Evolutionary conservation across 805 yeast species (phyloP).

Genomic region (Pichia gijzeniarum): DNA sequence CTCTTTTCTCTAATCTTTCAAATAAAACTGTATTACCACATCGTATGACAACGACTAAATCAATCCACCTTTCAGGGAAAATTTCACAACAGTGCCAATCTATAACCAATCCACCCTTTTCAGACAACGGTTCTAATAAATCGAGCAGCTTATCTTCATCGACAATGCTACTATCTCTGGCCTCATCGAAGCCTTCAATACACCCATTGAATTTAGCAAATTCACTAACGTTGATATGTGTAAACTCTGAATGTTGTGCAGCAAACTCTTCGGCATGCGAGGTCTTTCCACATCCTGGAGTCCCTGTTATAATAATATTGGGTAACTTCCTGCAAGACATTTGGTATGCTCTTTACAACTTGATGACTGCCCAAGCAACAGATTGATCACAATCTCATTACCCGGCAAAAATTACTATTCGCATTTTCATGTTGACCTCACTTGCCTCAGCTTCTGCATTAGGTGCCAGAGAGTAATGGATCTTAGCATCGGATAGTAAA

Average conservation of each 20-base stretch:
- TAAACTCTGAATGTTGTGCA: constrained; percentile 43
- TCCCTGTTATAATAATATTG: constrained; percentile 87
- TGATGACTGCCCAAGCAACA: no score
- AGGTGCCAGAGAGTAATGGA: not conserved
- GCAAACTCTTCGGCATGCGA: constrained; percentile 56
- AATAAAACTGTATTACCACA: constrained; percentile 66
- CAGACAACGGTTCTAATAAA: constrained; percentile 67
- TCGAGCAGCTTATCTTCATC: constrained; percentile 90
- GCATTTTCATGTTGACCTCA: constrained; percentile 1
- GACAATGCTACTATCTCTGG: constrained; percentile 77
- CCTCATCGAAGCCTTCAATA: constrained; percentile 80
- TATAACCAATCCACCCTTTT: constrained; percentile 79
- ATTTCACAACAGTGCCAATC: constrained; percentile 99
- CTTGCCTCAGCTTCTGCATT: not conserved
- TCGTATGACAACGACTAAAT: constrained; percentile 82
- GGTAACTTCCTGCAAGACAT: constrained; percentile 39
- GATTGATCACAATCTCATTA: not conserved
- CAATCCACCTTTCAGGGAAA: constrained; percentile 89
- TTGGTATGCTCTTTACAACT: not conserved
- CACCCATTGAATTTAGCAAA: constrained; percentile 73
- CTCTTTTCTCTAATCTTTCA: constrained; percentile 71
- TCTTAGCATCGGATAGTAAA: no score
- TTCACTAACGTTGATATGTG: constrained; percentile 64
- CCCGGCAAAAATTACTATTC: constrained; percentile 3
- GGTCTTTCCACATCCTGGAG: constrained; percentile 88